Evolutionary conservation across 345 rosid species (phyloP).

Genomic region (Fremontodendron californicum): DNA sequence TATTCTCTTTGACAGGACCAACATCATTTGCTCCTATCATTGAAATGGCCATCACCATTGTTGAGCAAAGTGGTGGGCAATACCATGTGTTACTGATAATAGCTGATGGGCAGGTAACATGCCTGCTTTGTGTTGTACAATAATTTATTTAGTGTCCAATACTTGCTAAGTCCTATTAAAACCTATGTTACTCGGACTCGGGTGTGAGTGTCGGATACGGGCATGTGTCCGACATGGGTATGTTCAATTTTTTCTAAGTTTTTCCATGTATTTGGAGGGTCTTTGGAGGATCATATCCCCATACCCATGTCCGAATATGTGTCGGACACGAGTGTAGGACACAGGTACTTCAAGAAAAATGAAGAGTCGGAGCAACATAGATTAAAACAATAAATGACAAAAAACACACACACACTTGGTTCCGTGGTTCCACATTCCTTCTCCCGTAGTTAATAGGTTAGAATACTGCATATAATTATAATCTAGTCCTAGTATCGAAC

Average conservation of each 20-base stretch:
- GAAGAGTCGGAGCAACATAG: too few relatives aligned
- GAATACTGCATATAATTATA: background rate
- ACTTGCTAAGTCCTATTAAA: background rate
- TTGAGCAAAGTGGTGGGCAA: constrained; percentile 66
- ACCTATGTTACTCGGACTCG: too few relatives aligned
- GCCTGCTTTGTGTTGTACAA: background rate
- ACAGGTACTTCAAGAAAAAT: too few relatives aligned
- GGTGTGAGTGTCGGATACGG: too few relatives aligned
- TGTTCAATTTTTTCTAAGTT: too few relatives aligned
- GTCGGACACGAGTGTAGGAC: too few relatives aligned
- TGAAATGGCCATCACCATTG: constrained; percentile 59
- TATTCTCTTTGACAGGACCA: constrained; percentile 38
- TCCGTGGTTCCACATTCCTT: background rate
- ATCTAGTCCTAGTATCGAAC: background rate
- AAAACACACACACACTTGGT: background rate
- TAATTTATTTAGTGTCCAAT: background rate
- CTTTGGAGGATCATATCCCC: too few relatives aligned
- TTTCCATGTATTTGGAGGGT: too few relatives aligned
- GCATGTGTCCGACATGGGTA: too few relatives aligned
- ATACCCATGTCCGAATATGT: too few relatives aligned
- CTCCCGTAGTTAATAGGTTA: background rate
- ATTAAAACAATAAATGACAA: background rate
- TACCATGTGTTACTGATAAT: constrained; percentile 66
- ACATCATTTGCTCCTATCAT: constrained; percentile 61
- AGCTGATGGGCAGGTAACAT: constrained; percentile 64